A percentile compares a stretch with the other conserved stretches of the same genome.
Evolutionary conservation across 352 stramenopile species (phyloP).

Genomic region (Phytophthora cryptogea): DNA sequence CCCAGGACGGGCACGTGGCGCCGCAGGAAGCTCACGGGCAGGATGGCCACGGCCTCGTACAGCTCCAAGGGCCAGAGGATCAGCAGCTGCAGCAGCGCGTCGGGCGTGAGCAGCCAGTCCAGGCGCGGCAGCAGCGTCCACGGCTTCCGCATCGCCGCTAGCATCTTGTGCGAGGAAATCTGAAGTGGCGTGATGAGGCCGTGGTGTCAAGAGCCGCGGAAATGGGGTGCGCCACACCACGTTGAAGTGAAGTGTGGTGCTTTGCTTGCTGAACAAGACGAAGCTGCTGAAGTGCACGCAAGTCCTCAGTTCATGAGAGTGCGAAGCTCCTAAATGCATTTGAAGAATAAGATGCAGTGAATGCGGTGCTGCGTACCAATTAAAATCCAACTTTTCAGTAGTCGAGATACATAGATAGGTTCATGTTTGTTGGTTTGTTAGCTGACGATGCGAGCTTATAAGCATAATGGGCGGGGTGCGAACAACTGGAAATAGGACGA

Average conservation of each 20-base stretch:
- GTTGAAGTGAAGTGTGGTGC: conserved; percentile 4
- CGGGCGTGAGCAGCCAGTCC: conserved; percentile 46
- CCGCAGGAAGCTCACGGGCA: conserved; percentile 74
- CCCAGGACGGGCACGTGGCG: conserved; percentile 76
- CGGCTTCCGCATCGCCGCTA: conserved; percentile 20
- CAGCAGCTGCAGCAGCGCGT: conserved; percentile 53
- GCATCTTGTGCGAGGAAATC: conserved; percentile 11
- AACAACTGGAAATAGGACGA: not conserved
- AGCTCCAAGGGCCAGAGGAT: conserved; percentile 73
- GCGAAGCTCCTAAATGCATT: too few species aligned
- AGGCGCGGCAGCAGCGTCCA: conserved; percentile 32
- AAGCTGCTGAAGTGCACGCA: too few species aligned
- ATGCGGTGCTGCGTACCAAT: too few species aligned
- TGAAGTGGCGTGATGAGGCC: conserved; percentile 19
- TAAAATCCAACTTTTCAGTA: too few species aligned
- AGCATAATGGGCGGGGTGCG: not conserved
- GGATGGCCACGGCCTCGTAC: conserved; percentile 77
- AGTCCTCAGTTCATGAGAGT: too few species aligned
- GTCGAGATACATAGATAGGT: conserved; percentile 7
- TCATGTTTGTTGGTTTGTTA: conserved; percentile 2
- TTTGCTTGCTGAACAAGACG: not conserved
- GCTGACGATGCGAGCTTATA: not conserved
- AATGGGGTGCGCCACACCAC: conserved; percentile 1
- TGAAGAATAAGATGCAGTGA: not conserved
- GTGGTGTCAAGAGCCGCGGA: conserved; percentile 15